These are phyloP conservation scores for Brasilioporus rufonigricans DNA, from an alignment of 768 basidiomycete species.

Conservation along the genomic window DNA sequence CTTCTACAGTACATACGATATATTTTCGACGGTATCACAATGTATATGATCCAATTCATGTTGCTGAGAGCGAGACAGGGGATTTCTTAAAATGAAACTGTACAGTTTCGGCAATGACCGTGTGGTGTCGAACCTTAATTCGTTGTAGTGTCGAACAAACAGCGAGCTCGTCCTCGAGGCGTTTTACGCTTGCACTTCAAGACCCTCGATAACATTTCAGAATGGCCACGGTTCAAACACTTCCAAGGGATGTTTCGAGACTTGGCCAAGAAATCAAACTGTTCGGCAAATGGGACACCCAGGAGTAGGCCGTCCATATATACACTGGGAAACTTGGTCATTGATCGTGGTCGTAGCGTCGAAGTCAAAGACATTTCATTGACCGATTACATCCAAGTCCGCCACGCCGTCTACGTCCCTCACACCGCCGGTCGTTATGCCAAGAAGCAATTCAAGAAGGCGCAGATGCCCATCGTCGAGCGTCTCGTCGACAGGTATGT, in stretches of 20 bases:
- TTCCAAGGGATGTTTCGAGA: conserved; percentile 80
- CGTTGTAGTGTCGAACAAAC: conserved; percentile 12
- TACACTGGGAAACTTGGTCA: background rate
- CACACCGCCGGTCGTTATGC: conserved; percentile 99
- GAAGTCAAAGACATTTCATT: conserved; percentile 99
- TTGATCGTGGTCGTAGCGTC: conserved; percentile 54
- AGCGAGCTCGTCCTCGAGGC: conserved; percentile 24
- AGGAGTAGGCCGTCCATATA: conserved; percentile 66
- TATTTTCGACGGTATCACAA: conserved; percentile 8
- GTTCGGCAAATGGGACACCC: conserved; percentile 98
- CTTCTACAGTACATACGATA: conserved; percentile 12
- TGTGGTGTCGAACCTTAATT: conserved; percentile 26
- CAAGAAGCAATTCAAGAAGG: conserved; percentile 99
- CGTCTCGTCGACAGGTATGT: conserved; percentile 93
- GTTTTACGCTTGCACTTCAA: conserved; percentile 16
- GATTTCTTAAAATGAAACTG: conserved; percentile 17
- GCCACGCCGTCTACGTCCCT: conserved; percentile 94
- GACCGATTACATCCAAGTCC: conserved; percentile 99
- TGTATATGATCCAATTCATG: conserved; percentile 7
- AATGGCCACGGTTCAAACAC: conserved; percentile 68
- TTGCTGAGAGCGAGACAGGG: background rate
- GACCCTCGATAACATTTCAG: conserved; percentile 38
- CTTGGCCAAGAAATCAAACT: conserved; percentile 89
- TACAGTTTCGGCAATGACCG: conserved; percentile 31
- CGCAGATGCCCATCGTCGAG: conserved; percentile 99